phyloP scores from a whole-genome alignment of 1,284 basidiomycete species.

The Moesziomyces antarcticus region DNA sequence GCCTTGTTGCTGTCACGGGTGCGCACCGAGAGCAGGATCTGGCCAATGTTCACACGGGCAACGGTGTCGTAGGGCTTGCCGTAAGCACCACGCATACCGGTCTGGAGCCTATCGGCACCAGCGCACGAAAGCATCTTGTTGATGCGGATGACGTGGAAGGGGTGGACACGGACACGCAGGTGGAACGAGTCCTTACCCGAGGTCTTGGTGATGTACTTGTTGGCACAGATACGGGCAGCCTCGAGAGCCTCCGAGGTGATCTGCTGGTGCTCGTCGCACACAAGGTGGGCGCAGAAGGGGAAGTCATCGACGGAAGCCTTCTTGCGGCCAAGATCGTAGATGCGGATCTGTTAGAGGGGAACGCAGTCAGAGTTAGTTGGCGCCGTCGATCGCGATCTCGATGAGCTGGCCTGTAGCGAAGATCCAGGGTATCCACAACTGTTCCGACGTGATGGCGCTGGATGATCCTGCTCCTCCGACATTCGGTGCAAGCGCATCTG shows the following conservation, averaged over 20 bases:
- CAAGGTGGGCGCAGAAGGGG: conserved; percentile 84
- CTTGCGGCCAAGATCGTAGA: conserved; percentile 88
- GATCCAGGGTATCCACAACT: too few relatives aligned
- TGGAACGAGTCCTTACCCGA: conserved; percentile 99
- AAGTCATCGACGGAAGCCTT: conserved; percentile 92
- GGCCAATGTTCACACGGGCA: conserved; percentile 95
- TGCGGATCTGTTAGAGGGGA: conserved; percentile 58
- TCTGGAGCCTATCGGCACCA: conserved; percentile 94
- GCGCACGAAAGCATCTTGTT: conserved; percentile 99
- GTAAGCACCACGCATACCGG: conserved; percentile 99
- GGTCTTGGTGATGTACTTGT: conserved; percentile 99
- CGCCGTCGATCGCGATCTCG: too few relatives aligned
- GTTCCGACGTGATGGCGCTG: too few relatives aligned
- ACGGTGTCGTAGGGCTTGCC: conserved; percentile 97
- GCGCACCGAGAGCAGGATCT: conserved; percentile 95
- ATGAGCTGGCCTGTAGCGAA: too few relatives aligned
- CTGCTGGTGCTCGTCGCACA: conserved; percentile 98
- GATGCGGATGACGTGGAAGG: conserved; percentile 98
- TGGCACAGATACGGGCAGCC: conserved; percentile 98
- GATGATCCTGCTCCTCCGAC: too few relatives aligned
- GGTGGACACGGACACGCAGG: conserved; percentile 94
- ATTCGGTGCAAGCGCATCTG: too few relatives aligned
- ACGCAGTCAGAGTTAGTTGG: conserved; percentile 7
- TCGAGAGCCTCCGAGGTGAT: conserved; percentile 95
- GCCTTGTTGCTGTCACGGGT: conserved; percentile 88